phyloP scores from a whole-genome alignment of 495 filamentous ascomycete species.

The Cercophora scortea region DNA sequence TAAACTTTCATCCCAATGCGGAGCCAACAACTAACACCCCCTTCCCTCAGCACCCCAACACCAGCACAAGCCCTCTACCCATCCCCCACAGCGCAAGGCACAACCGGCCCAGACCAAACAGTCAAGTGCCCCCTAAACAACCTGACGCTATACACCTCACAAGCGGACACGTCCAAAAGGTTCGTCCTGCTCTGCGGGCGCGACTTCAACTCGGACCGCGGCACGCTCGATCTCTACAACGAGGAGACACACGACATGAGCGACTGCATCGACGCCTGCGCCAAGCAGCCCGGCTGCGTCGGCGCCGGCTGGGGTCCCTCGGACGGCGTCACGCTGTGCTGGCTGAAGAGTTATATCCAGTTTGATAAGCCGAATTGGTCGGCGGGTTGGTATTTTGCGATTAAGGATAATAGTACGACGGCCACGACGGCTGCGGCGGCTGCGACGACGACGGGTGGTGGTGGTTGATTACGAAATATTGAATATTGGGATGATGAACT shows the following conservation, averaged over 20 bases:
- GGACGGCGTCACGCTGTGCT: slow-evolving; percentile 26
- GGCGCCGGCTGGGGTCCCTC: slow-evolving; percentile 28
- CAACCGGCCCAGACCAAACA: neutral
- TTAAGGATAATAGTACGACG: neutral
- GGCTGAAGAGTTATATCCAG: slow-evolving; percentile 44
- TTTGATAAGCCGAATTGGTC: slow-evolving; percentile 33
- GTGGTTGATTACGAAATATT: too few relatives aligned
- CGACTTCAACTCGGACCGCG: slow-evolving; percentile 22
- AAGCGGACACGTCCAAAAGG: slow-evolving; percentile 3
- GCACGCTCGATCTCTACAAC: slow-evolving; percentile 20
- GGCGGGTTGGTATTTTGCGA: neutral
- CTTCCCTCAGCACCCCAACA: neutral
- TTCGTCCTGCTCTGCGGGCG: slow-evolving; percentile 27
- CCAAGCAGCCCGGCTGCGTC: slow-evolving; percentile 15
- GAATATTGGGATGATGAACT: too few relatives aligned
- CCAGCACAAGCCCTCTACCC: slow-evolving; percentile 4
- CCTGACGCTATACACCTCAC: slow-evolving; percentile 23
- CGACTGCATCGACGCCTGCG: slow-evolving; percentile 25
- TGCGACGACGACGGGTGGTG: too few relatives aligned
- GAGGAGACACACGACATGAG: slow-evolving; percentile 10
- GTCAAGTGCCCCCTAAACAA: slow-evolving; percentile 25
- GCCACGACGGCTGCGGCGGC: neutral
- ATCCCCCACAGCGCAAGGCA: slow-evolving; percentile 3
- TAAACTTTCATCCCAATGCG: neutral
- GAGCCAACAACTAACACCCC: neutral